Conservation (phyloP, 2,329 filamentous ascomycete genomes). For the Colletotrichum higginsianum region DNA sequence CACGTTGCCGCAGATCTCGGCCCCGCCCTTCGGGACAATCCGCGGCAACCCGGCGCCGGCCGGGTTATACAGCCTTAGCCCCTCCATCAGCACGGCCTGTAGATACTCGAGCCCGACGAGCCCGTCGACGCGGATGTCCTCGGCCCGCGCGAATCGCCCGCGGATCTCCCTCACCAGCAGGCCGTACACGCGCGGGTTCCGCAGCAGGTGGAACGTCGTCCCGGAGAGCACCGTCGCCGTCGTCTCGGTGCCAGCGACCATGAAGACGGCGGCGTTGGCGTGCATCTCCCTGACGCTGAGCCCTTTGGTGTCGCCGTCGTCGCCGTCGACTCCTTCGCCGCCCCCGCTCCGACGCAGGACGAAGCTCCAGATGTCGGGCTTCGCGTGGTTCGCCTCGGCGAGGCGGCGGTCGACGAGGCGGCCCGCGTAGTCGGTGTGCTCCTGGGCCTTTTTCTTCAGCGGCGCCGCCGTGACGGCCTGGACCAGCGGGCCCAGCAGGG, state of each 20-base stretch:
- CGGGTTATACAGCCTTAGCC: slow-evolving; percentile 54
- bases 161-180: slow-evolving; percentile 58
- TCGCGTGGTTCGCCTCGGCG: slow-evolving; percentile 11
- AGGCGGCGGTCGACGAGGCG: slow-evolving; percentile 31
- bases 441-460: slow-evolving; percentile 31
- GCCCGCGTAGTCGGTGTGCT: slow-evolving; percentile 31
- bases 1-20: slow-evolving; percentile 49
- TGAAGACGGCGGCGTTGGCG: slow-evolving; percentile 45
- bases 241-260: slow-evolving; percentile 60
- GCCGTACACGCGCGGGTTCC: slow-evolving; percentile 48
- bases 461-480: slow-evolving; percentile 25
- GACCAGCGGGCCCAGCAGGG: slow-evolving; percentile 30
- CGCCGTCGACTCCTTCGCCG: neutral
- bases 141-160: slow-evolving; percentile 50
- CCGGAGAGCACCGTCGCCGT: slow-evolving; percentile 61
- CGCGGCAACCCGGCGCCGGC: slow-evolving; percentile 45
- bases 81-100: slow-evolving; percentile 58
- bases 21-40: slow-evolving; percentile 51
- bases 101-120: slow-evolving; percentile 54
- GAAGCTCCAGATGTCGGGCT: slow-evolving; percentile 41
- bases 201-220: slow-evolving; percentile 56
- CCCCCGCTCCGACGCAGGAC: slow-evolving; percentile 12
- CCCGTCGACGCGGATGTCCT: slow-evolving; percentile 56
- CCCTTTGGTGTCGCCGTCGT: neutral
- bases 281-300: slow-evolving; percentile 27